Base-by-base conservation (phyloP, 2,329 filamentous ascomycete species). In the Pestalotiopsis fici region DNA sequence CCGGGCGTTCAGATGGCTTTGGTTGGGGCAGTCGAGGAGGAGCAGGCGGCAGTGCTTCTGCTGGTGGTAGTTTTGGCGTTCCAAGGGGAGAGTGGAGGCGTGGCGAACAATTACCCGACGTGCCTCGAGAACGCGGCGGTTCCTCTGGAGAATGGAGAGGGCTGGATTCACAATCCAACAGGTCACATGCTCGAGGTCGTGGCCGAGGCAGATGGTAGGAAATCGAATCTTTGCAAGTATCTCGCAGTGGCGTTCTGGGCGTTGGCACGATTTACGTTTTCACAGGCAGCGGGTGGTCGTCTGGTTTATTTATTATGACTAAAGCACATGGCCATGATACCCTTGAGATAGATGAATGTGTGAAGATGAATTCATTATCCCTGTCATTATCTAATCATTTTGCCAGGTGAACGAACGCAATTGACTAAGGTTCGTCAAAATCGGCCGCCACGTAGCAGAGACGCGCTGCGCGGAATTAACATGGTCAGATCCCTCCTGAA, bases 21-120 rank as follows among this genome's bases (percentile, higher is more conserved):
- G 57, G 64, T 13, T 56, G 64, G 25, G 54, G 54, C 18, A 43
- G 62, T 15, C 55, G 55, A 11, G 55, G 55, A 11, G 60, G 60
- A 47, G 39, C 37, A 23, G 23, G 35, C 11, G 37, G 35, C n/a
- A n/a, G n/a, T n/a, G n/a, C n/a, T n/a, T n/a, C n/a, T n/a, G n/a
- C n/a, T 9, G 31, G 55, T 28, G 60, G 60, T 50, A 23, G 60
- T 63, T n/a, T 18, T n/a, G 37, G 35, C 31, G 31, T 60, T 35
- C 64, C 64, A 12, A 28, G 13, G 64, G 64, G 64, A 3, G 64
- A 66, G 21, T 66, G 64, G 64, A 60, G 64, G 64, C 21, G 64
- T 28, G 64, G 64, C n/a, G 64, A 66, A 13, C 18, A 28, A 43
- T 47, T 65, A 37, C 64, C 64, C 3, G 55, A 60, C 25, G 35